These are phyloP conservation scores for Colletotrichum sp. DNA, from an alignment of 2,329 filamentous ascomycete species.

Conservation along the genomic window DNA sequence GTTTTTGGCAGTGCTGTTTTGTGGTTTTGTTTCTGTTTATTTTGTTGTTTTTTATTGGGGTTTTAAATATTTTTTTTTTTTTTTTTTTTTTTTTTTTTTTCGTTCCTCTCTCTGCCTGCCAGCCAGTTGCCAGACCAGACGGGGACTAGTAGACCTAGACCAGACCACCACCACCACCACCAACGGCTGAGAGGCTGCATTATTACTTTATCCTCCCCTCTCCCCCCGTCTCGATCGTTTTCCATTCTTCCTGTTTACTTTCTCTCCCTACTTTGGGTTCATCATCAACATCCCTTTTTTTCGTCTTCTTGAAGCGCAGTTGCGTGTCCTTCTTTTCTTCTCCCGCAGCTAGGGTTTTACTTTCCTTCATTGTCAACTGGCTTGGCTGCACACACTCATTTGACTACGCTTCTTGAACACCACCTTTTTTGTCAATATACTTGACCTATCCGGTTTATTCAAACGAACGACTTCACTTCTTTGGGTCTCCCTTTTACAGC, in stretches of 20 bases:
- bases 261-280: constrained; percentile 29
- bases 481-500: constrained; percentile 9
- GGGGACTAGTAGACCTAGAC: not conserved
- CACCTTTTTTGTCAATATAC: constrained; percentile 21
- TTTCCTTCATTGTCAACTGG: constrained; percentile 55
- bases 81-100: not conserved
- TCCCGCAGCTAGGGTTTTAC: constrained; percentile 47
- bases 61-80: too few relatives aligned
- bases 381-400: constrained; percentile 64
- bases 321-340: constrained; percentile 41
- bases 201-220: constrained; percentile 21
- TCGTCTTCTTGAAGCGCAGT: constrained; percentile 42
- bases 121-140: constrained; percentile 6
- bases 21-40: too few relatives aligned
- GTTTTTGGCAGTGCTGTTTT: too few relatives aligned
- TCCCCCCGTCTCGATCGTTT: constrained; percentile 18
- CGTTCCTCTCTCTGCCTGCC: not conserved
- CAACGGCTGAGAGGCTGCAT: constrained; percentile 32
- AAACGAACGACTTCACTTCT: constrained; percentile 20
- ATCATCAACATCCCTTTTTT: constrained; percentile 35
- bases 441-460: constrained; percentile 26
- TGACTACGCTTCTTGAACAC: constrained; percentile 49
- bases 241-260: constrained; percentile 29
- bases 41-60: too few relatives aligned
- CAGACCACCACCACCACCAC: not conserved